Conservation (phyloP, 305 asterid species). For the Plantago coronopus region DNA sequence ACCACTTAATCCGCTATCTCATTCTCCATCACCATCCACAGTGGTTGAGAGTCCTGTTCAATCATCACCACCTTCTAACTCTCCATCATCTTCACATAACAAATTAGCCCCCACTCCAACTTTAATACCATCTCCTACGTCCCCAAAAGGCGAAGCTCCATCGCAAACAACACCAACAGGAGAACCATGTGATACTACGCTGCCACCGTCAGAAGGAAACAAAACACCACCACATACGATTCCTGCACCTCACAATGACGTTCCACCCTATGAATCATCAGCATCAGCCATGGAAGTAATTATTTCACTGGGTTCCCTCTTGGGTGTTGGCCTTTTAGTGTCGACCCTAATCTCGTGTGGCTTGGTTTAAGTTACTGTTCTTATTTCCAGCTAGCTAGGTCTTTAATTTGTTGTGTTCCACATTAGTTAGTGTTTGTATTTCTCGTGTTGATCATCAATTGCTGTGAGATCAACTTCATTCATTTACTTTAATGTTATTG, state of each 20-base stretch:
- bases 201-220: slow-evolving; percentile 12
- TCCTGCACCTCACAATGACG: background rate
- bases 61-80: background rate
- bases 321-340: slow-evolving; percentile 1
- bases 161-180: background rate
- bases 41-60: background rate
- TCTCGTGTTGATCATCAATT: background rate
- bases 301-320: background rate
- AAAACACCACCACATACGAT: slow-evolving; percentile 8
- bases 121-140: slow-evolving; percentile 26
- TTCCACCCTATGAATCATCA: background rate
- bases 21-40: background rate
- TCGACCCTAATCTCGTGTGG: background rate
- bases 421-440: slow-evolving; percentile 4
- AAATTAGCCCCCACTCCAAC: slow-evolving; percentile 33
- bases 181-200: background rate
- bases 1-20: slow-evolving; percentile 4
- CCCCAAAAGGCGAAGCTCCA: background rate
- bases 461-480: background rate
- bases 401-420: background rate
- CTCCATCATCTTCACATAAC: background rate
- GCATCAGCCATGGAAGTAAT: background rate
- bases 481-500: background rate
- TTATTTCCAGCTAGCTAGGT: no score
- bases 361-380: background rate